Conservation (phyloP, 352 stramenopile species). For the Phytophthora pluvialis region DNA sequence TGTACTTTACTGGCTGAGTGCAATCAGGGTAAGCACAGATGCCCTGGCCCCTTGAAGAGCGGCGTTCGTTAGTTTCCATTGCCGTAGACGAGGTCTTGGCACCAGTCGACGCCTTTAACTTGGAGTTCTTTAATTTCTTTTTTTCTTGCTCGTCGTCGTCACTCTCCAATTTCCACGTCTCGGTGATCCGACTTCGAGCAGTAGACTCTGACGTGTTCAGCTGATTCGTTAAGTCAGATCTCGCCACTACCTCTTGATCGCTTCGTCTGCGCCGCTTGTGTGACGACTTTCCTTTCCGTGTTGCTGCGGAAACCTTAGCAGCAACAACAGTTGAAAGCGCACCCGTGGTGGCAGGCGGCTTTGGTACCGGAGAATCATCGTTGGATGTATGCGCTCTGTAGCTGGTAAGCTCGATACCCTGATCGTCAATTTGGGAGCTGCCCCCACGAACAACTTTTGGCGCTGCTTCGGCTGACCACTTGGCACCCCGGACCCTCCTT, state of each 20-base stretch:
- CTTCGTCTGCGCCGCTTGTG: not conserved
- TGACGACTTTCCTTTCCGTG: not conserved
- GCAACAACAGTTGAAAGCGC: not conserved
- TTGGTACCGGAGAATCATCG: not conserved
- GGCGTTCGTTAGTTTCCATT: not conserved
- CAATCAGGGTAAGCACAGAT: conserved; percentile 4
- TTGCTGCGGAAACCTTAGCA: not conserved
- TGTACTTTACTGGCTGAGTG: not conserved
- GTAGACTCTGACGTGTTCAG: not conserved
- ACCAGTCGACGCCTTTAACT: not conserved
- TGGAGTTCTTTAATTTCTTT: not conserved
- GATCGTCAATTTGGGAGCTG: not conserved
- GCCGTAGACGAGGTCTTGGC: not conserved
- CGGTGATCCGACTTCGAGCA: not conserved
- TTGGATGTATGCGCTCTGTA: not conserved
- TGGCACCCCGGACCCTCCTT: too few species aligned
- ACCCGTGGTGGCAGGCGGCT: too few species aligned
- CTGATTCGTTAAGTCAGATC: not conserved
- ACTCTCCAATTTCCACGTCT: conserved; percentile 5
- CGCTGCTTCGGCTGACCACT: too few species aligned
- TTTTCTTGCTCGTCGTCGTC: conserved; percentile 4
- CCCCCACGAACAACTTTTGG: too few species aligned
- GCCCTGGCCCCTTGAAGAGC: not conserved
- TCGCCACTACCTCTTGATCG: not conserved
- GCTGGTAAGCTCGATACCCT: not conserved